These are phyloP conservation scores for Claviceps africana DNA, from an alignment of 2,329 filamentous ascomycete genomes.

Conservation along the genomic window DNA sequence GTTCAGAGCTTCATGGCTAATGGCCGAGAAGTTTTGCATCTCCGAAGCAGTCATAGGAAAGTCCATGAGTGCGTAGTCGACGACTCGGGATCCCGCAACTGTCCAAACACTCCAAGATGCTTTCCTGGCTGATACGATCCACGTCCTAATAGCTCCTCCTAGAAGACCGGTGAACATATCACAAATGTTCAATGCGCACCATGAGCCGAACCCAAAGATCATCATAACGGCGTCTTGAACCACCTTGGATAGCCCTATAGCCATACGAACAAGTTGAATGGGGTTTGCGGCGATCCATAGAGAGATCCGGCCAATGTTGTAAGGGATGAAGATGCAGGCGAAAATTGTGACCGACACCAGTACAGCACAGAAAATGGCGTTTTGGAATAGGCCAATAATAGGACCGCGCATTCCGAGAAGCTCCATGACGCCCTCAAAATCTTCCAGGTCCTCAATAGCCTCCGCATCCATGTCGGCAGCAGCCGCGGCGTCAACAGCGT, in stretches of 20 bases:
- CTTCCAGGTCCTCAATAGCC: conserved; percentile 74
- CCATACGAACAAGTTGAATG: conserved; percentile 55
- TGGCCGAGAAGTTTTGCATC: conserved; percentile 61
- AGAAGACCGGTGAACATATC: conserved; percentile 23
- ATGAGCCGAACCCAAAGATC: conserved; percentile 40
- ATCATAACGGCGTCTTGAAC: conserved; percentile 64
- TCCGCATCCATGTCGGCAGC: conserved; percentile 59
- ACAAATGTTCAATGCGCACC: conserved; percentile 24
- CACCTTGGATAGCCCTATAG: conserved; percentile 64
- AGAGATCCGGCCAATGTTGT: conserved; percentile 76
- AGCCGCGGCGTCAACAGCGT: conserved; percentile 25
- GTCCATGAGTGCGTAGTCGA: conserved; percentile 36
- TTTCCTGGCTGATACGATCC: conserved; percentile 21
- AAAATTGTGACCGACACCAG: conserved; percentile 79
- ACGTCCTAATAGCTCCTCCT: conserved; percentile 16
- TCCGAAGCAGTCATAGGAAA: conserved; percentile 43
- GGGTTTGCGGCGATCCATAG: conserved; percentile 71
- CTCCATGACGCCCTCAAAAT: conserved; percentile 91
- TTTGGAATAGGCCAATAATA: conserved; percentile 78
- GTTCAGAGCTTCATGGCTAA: conserved; percentile 57
- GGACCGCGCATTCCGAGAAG: conserved; percentile 93
- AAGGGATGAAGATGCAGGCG: conserved; percentile 77
- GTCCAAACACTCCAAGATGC: conserved; percentile 29
- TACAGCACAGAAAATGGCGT: conserved; percentile 85
- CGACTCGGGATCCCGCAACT: conserved; percentile 31